phyloP scores from a whole-genome alignment of 2,329 filamentous ascomycete species.

The Pestalotiopsis sp. region DNA sequence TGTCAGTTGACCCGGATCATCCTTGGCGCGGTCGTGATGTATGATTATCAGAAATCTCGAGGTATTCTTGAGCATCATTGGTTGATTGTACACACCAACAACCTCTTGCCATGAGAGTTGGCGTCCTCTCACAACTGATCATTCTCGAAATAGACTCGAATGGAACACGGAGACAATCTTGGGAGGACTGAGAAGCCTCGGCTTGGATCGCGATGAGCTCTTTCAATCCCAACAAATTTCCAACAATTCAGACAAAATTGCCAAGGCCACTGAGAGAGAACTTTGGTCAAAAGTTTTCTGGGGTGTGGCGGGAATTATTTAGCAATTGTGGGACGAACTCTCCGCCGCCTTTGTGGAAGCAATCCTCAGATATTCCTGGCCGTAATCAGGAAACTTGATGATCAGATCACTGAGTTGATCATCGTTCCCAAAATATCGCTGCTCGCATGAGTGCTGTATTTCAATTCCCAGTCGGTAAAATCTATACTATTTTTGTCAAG shows the following conservation, averaged over 20 bases:
- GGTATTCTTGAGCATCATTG: background rate
- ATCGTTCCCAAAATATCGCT: too few relatives aligned
- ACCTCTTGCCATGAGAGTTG: background rate
- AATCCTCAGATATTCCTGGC: too few relatives aligned
- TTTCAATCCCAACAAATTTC: background rate
- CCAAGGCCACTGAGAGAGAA: background rate
- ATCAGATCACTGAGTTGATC: too few relatives aligned
- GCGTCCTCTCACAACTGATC: background rate
- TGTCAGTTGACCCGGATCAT: background rate
- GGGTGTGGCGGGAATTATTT: too few relatives aligned
- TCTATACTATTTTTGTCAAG: too few relatives aligned
- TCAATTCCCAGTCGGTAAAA: too few relatives aligned
- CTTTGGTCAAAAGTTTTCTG: background rate
- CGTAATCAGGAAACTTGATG: too few relatives aligned
- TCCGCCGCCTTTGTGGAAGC: too few relatives aligned
- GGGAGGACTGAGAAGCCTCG: background rate
- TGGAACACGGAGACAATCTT: background rate
- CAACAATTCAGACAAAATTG: background rate
- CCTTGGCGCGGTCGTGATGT: background rate
- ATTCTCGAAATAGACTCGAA: background rate
- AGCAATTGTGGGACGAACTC: too few relatives aligned
- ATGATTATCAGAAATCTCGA: background rate
- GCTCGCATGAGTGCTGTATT: too few relatives aligned
- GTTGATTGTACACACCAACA: background rate
- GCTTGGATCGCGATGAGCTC: background rate